phyloP scores from a whole-genome alignment of 2,329 filamentous ascomycete genomes.

The Colletotrichum brevisporum region DNA sequence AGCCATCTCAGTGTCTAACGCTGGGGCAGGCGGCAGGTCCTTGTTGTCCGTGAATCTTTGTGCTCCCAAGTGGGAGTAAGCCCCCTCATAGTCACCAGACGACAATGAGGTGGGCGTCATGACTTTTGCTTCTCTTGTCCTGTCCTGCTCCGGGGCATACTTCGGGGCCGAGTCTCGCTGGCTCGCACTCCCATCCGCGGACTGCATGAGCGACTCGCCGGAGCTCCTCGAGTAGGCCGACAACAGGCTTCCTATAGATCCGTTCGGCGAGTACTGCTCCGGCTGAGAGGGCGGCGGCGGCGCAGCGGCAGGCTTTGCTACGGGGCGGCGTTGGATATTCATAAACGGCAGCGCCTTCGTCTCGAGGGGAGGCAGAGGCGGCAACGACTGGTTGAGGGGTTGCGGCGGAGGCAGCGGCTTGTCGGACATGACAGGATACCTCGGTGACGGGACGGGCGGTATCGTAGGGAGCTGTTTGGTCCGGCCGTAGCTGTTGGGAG shows the following conservation, averaged over 20 bases:
- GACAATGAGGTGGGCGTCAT: slow-evolving; percentile 23
- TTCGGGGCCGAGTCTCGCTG: slow-evolving; percentile 45
- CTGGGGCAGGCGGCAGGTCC: slow-evolving; percentile 36
- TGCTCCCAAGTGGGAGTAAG: slow-evolving; percentile 19
- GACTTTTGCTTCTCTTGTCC: slow-evolving; percentile 32
- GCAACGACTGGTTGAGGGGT: slow-evolving; percentile 49
- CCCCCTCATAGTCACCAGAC: slow-evolving; percentile 23
- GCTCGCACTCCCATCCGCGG: slow-evolving; percentile 55
- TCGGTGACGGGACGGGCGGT: slow-evolving; percentile 29
- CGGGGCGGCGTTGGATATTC: slow-evolving; percentile 32
- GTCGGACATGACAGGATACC: slow-evolving; percentile 34
- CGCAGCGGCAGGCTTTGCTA: slow-evolving; percentile 20
- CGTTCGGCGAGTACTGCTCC: slow-evolving; percentile 22
- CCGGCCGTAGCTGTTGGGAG: slow-evolving; percentile 2
- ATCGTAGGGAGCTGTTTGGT: slow-evolving; percentile 41
- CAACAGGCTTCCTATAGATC: slow-evolving; percentile 68
- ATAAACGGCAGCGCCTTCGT: slow-evolving; percentile 35
- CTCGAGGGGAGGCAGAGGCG: slow-evolving; percentile 45
- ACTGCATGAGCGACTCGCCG: slow-evolving; percentile 58
- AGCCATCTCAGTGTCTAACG: slow-evolving; percentile 9
- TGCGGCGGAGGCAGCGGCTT: slow-evolving; percentile 44
- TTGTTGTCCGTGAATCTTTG: slow-evolving; percentile 35
- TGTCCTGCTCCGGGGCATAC: slow-evolving; percentile 28
- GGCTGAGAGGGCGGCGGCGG: not conserved
- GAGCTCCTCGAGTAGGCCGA: slow-evolving; percentile 68